Percentiles rank a stretch among this genome's conserved stretches.
Conservation (phyloP, 2,329 filamentous ascomycete genomes). For the Aspergillus aculeatinus region DNA sequence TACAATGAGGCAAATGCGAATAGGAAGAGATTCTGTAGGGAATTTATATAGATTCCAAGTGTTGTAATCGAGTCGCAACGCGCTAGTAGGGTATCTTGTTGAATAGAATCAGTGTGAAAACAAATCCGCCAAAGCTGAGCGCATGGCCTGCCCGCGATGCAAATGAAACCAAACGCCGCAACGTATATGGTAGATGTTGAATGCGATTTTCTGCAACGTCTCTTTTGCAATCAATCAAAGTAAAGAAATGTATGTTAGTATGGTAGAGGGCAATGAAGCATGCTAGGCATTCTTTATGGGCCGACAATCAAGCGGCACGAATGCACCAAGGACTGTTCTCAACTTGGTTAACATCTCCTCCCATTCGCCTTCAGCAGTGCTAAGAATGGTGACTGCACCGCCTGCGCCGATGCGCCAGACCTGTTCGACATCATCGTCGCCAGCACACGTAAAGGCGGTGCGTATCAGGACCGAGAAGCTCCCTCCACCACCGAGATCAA, state of each 20-base stretch:
- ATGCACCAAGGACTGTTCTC: slow-evolving; percentile 45
- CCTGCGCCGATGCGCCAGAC: slow-evolving; percentile 83
- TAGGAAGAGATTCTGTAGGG: not conserved
- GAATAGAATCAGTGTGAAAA: not conserved
- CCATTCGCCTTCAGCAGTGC: slow-evolving; percentile 75
- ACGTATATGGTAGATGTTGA: slow-evolving; percentile 32
- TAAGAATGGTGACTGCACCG: slow-evolving; percentile 83
- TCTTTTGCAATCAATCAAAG: not conserved
- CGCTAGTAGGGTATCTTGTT: slow-evolving; percentile 3
- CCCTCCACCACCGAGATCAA: slow-evolving; percentile 79
- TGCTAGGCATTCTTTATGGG: not conserved
- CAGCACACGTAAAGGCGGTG: slow-evolving; percentile 62
- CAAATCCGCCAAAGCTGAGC: not conserved
- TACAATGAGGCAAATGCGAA: not conserved
- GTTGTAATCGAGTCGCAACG: not conserved
- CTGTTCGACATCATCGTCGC: slow-evolving; percentile 29
- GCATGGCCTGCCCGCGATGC: not conserved
- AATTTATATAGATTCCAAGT: not conserved
- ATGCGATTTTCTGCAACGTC: slow-evolving; percentile 18
- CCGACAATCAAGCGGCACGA: slow-evolving; percentile 25
- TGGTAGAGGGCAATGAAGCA: not conserved
- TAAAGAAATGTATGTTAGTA: not conserved
- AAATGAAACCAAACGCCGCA: slow-evolving; percentile 10
- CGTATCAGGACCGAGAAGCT: slow-evolving; percentile 93
- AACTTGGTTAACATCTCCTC: slow-evolving; percentile 87